Evolutionary conservation across 768 basidiomycete genomes (phyloP), one percentile per base, ranked within the genome.

Genomic region (Cystofilobasidium ferigula): DNA sequence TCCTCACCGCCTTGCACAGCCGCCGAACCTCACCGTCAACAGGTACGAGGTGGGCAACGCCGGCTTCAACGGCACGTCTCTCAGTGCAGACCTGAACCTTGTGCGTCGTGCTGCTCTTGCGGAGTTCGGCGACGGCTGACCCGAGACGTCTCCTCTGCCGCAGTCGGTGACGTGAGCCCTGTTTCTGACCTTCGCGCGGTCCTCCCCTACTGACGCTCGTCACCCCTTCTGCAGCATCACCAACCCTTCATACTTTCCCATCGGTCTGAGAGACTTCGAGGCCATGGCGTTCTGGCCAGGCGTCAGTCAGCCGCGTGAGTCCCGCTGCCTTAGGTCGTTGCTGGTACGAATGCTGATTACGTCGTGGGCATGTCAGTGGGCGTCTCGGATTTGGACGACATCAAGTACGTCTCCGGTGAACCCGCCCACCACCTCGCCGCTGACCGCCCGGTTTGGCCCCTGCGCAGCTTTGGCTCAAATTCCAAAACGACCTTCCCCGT

Each of bases 171-270:
- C 51, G 51, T 54, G 30, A 16, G 51, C 30, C 48, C 28, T 57
- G 16, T 13, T n/a, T 3, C 22, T 40, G 26, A 36, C 10, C n/a
- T 36, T 59, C 32, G 16, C n/a, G 26, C 40, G 10, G 7, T 26
- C 24, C 26, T 28, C 8, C 24, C 20, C 26, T 24, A 8, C n/a
- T 53, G 48, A 53, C 7, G 26, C 10, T 26, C 7, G 3, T 53
- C 40, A 7, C 13, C 40, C 20, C 40, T 18, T 43, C 42, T 9
- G 20, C 40, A 56, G 53, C 22, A 42, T 66, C 30, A 47, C 51
- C 47, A 66, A 66, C 36, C 64, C 64, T 6, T 59, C 58, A 32
- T 66, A 66, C 59, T 66, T 66, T 53, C 18, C 35, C 16, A 57
- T 57, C 10, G 48, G 57, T 30, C 36, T 66, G 43, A 48, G 58